Percentiles rank a stretch among this genome's conserved stretches.
phyloP scores from a whole-genome alignment of 768 basidiomycete genomes.

The Sarcodon sp. region DNA sequence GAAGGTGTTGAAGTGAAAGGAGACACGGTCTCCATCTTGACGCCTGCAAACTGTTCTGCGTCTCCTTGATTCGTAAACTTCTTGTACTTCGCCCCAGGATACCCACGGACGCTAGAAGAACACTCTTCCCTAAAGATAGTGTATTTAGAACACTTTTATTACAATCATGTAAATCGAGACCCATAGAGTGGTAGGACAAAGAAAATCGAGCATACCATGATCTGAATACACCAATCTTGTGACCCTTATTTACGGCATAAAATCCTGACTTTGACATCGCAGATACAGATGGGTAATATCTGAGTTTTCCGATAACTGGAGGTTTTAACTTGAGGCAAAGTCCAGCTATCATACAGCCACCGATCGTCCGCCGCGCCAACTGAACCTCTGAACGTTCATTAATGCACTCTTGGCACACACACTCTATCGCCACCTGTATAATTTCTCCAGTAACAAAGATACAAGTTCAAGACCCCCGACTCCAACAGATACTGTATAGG shows the following conservation, averaged over 20 bases:
- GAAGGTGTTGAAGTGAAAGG: neutral
- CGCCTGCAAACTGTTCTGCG: slow-evolving; percentile 42
- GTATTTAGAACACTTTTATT: neutral
- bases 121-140: slow-evolving; percentile 50
- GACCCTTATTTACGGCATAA: slow-evolving; percentile 67
- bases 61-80: slow-evolving; percentile 45
- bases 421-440: too few relatives aligned
- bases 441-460: slow-evolving; percentile 60
- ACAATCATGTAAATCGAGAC: neutral
- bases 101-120: slow-evolving; percentile 54
- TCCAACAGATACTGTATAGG: slow-evolving; percentile 67
- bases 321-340: too few relatives aligned
- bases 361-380: too few relatives aligned
- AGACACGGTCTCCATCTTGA: slow-evolving; percentile 3
- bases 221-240: slow-evolving; percentile 47
- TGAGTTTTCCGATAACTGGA: too few relatives aligned
- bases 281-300: too few relatives aligned
- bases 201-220: slow-evolving; percentile 41
- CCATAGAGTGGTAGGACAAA: neutral
- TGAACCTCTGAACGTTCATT: too few relatives aligned
- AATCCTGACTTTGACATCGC: slow-evolving; percentile 24
- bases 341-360: too few relatives aligned
- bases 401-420: too few relatives aligned
- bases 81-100: slow-evolving; percentile 46
- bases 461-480: slow-evolving; percentile 74